Percentiles rank a stretch among this genome's conserved stretches.
These are phyloP conservation scores for Lactarius akahatsu DNA, from an alignment of 768 basidiomycete species.

Conservation along the genomic window DNA sequence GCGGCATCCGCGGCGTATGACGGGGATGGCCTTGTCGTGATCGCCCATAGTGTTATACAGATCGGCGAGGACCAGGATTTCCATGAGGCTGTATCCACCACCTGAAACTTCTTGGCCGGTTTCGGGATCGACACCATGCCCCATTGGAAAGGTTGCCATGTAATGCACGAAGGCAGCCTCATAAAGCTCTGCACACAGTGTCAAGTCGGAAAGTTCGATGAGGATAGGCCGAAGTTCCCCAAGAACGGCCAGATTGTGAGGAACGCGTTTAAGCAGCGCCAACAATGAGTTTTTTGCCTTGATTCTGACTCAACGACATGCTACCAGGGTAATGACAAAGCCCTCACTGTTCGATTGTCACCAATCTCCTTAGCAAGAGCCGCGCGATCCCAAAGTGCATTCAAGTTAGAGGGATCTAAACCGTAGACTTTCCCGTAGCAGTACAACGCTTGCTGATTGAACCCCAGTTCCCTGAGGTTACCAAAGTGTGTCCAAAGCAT, in stretches of 20 bases:
- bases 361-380: slow-evolving; percentile 74
- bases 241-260: slow-evolving; percentile 78
- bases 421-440: slow-evolving; percentile 84
- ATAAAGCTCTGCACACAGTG: slow-evolving; percentile 63
- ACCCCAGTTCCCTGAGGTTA: slow-evolving; percentile 56
- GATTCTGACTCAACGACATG: background rate
- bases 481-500: background rate
- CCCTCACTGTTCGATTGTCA: slow-evolving; percentile 61
- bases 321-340: background rate
- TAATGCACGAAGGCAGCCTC: slow-evolving; percentile 74
- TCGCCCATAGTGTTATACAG: slow-evolving; percentile 71
- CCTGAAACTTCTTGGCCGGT: slow-evolving; percentile 32
- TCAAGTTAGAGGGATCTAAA: slow-evolving; percentile 76
- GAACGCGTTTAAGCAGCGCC: slow-evolving; percentile 69
- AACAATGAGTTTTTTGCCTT: slow-evolving; percentile 65
- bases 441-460: slow-evolving; percentile 84
- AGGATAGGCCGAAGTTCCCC: slow-evolving; percentile 76
- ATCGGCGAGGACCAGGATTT: slow-evolving; percentile 84
- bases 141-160: slow-evolving; percentile 48
- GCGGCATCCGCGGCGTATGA: slow-evolving; percentile 72
- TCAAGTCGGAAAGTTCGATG: slow-evolving; percentile 67
- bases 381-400: slow-evolving; percentile 89
- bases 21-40: slow-evolving; percentile 62
- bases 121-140: slow-evolving; percentile 42
- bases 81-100: slow-evolving; percentile 54